Conservation (phyloP, 2,329 filamentous ascomycete species). For the Fusarium annulatum region DNA sequence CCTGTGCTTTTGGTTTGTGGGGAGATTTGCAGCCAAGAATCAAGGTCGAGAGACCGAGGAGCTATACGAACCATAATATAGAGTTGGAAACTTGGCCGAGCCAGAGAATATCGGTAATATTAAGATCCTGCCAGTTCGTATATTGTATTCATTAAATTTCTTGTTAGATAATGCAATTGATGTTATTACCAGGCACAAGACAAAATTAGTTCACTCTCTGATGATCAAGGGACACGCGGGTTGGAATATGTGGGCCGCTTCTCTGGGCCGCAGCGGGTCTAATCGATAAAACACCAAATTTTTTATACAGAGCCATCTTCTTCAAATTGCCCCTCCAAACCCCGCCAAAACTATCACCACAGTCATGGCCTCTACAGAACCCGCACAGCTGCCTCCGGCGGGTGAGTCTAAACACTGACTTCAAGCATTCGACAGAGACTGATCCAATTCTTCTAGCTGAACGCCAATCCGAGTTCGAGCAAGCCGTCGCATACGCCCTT, state of each 20-base stretch:
- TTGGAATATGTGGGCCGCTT: conserved; percentile 5
- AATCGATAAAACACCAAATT: conserved; percentile 44
- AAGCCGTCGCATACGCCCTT: conserved; percentile 85
- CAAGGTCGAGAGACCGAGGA: background rate
- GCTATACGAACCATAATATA: conserved; percentile 13
- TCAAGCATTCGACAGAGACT: background rate
- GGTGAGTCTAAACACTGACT: conserved; percentile 34
- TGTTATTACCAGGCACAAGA: background rate
- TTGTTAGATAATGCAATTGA: background rate
- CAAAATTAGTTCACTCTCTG: background rate
- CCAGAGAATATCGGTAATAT: background rate
- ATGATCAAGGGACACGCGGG: background rate
- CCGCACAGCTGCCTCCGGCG: conserved; percentile 47
- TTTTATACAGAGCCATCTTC: conserved; percentile 40
- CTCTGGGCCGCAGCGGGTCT: background rate
- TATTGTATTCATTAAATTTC: background rate
- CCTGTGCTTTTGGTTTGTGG: conserved; percentile 34
- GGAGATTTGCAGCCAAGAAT: conserved; percentile 31
- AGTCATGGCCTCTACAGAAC: conserved; percentile 50
- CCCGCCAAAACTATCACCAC: conserved; percentile 38
- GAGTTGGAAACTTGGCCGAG: background rate
- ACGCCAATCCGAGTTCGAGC: conserved; percentile 79
- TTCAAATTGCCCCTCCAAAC: conserved; percentile 47
- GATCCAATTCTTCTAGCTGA: conserved; percentile 54
- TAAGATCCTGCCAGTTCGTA: no score